Evolutionary conservation across 1,139 yeast species (phyloP), one percentile per base, ranked within the genome.

Genomic region (Hansenula sp.): DNA sequence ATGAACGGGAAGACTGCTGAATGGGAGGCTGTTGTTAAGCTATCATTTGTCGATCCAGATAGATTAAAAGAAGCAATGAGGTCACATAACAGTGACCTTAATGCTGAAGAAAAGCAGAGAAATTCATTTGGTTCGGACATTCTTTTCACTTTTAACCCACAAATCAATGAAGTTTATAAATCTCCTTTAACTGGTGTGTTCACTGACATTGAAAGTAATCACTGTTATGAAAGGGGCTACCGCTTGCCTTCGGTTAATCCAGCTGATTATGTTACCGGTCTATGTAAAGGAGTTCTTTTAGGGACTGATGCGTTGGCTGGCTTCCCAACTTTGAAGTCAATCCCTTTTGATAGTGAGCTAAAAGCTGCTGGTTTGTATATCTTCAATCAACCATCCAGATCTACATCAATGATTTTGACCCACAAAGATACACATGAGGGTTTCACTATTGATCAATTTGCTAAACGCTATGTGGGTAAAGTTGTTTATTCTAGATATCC

Each of bases 21-120:
- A 41, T 93, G 99, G 99, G 99, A 93, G 68, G 98, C 98, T 9
- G 97, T 93, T 45, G 96, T 93, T n/a, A 78, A 89, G 60, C 77
- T 93, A 50, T 85, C 95, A 12, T 94, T 94, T 72, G 97, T 93
- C 42, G 98, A 94, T 54, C 91, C 86, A 58, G 68, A 77, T 31
- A 75, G 93, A 49, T 73, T 93, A 48, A 68, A 86, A 42, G 79
- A 73, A 3, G 91, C 93, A 1, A 78, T 94, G 74, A 72, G 68
- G 40, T 85, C 95, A 2, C 64, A 72, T 36, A 86, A 87, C 47
- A 59, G 67, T 0, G 74, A 73, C 48, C 69, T 94, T 45, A 68
- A 82, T 1, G 76, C 84, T 0, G 91, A 79, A 37, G 99, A 94
- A 61, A 70, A 71, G 41, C 60, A 61, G 41, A 78, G 99, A 65